Evolutionary conservation across 2,329 filamentous ascomycete species (phyloP), one percentile per base, ranked within the genome.

Genomic region (Exophiala spinifera): DNA sequence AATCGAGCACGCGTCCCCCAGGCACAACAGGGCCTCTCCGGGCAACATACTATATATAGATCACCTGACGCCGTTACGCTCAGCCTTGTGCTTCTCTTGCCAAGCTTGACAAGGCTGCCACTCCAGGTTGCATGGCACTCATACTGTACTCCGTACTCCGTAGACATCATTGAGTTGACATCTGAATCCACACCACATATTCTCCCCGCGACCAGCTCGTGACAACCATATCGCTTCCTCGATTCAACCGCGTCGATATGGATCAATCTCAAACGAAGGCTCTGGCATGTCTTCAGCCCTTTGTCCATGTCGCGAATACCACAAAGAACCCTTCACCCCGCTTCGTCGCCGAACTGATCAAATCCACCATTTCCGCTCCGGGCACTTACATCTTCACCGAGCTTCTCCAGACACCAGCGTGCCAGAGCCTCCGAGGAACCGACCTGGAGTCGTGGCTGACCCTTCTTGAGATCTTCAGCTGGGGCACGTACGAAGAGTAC

Each of bases 331-430:
- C 84, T 5, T 90, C 91, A 10, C 86, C 90, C 37, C 86, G 88
- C 64, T 89, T 91, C 55, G 87, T 91, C 39, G 86, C 88, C 66
- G 91, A 96, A 69, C 83, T 97, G 50, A 82, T 97, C 69, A 84
- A 80, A 42, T 89, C 91, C 73, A 94, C 91, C 58, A 97, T 91
- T 47, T 91, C 90, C n/a, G 86, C 86, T 52, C 84, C 88, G 23
- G 89, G 91, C 72, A 95, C 91, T 61, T 99, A 87, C 72, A 81
- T 97, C 73, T 99, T 99, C 76, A 84, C 88, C 63, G 92, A 97
- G 74, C 85, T 99, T n/a, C 84, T 99, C 34, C 81, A 88, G 64
- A 84, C 85, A 1, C 84, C 88, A 0, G 84, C 89, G 64, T 85
- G 97, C 62, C 88, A 94, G 71, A 79, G 82, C 11, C 84, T 97